Evolutionary conservation across 2,329 filamentous ascomycete species (phyloP).

Genomic region (Diaporthe citriasiana): DNA sequence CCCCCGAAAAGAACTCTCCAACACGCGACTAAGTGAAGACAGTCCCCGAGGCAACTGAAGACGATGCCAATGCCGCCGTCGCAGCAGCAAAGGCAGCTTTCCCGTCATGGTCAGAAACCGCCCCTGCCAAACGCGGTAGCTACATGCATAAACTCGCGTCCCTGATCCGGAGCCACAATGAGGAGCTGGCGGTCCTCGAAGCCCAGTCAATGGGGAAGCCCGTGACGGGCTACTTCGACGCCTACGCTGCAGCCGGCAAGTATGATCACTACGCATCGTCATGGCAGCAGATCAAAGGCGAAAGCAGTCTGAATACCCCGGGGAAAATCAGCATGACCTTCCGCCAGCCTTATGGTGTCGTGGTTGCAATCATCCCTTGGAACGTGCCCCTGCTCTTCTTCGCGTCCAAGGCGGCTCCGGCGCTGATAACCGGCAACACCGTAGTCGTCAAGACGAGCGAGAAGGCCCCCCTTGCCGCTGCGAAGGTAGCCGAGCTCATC

Average conservation of each 20-base stretch:
- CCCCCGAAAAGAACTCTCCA: not conserved
- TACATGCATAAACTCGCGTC: constrained; percentile 61
- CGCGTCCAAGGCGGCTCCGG: constrained; percentile 62
- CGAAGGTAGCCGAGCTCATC: constrained; percentile 65
- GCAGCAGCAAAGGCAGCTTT: constrained; percentile 60
- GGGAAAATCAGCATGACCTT: constrained; percentile 61
- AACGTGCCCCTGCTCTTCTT: constrained; percentile 64
- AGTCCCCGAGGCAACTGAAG: constrained; percentile 61
- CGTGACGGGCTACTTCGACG: constrained; percentile 56
- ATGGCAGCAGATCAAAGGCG: constrained; percentile 59
- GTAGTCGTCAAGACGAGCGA: constrained; percentile 68
- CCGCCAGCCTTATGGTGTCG: constrained; percentile 66
- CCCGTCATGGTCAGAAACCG: constrained; percentile 59
- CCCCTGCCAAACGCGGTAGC: constrained; percentile 55
- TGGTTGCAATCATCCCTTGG: constrained; percentile 71
- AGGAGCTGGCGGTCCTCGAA: constrained; percentile 61
- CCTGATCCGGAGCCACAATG: constrained; percentile 57
- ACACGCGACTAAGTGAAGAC: not conserved
- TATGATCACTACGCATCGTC: constrained; percentile 60
- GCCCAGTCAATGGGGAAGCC: constrained; percentile 62
- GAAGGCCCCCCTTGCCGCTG: constrained; percentile 64
- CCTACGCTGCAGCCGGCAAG: constrained; percentile 50
- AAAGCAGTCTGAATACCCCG: constrained; percentile 62
- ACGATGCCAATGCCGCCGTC: constrained; percentile 60
- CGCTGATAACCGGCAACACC: constrained; percentile 63